phyloP scores from a whole-genome alignment of 2,329 filamentous ascomycete genomes.

The Penicillium decumbens region DNA sequence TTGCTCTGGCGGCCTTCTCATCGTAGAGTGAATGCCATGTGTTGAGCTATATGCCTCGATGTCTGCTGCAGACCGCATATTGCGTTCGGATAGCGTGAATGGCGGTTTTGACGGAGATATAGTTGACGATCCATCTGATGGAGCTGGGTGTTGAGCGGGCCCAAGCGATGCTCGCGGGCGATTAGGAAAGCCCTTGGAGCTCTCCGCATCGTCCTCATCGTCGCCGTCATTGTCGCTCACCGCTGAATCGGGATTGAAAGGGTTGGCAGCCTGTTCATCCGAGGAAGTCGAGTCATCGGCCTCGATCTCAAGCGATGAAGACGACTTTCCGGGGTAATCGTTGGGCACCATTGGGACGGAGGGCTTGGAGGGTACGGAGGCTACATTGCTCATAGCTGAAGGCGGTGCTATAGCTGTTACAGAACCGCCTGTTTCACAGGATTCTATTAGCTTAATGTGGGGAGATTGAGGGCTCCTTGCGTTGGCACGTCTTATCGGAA shows the following conservation, averaged over 20 bases:
- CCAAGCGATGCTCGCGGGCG: constrained; percentile 12
- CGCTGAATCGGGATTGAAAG: constrained; percentile 35
- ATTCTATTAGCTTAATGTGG: constrained; percentile 7
- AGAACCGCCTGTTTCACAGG: constrained; percentile 11
- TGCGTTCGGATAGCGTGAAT: constrained; percentile 7
- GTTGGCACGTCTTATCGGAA: constrained; percentile 16
- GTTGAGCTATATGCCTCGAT: not conserved
- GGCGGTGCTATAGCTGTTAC: constrained; percentile 6
- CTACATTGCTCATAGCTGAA: constrained; percentile 2
- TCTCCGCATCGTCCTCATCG: constrained; percentile 3
- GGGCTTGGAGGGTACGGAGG: constrained; percentile 8
- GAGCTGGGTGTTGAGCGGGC: constrained; percentile 23
- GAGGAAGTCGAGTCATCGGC: constrained; percentile 28
- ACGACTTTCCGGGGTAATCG: constrained; percentile 19
- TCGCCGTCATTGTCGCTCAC: constrained; percentile 25
- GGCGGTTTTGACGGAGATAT: constrained; percentile 6
- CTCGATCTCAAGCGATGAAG: constrained; percentile 21
- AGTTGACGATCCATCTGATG: constrained; percentile 22
- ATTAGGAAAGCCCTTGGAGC: constrained; percentile 10
- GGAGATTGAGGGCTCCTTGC: not conserved
- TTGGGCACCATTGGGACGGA: constrained; percentile 14
- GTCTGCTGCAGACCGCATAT: constrained; percentile 3
- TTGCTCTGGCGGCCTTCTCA: constrained; percentile 52
- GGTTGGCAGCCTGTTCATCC: constrained; percentile 36
- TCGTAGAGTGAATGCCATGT: constrained; percentile 1